These are phyloP conservation scores for Aspergillus novofumigatus DNA, from an alignment of 2,329 filamentous ascomycete genomes.

Conservation along the genomic window DNA sequence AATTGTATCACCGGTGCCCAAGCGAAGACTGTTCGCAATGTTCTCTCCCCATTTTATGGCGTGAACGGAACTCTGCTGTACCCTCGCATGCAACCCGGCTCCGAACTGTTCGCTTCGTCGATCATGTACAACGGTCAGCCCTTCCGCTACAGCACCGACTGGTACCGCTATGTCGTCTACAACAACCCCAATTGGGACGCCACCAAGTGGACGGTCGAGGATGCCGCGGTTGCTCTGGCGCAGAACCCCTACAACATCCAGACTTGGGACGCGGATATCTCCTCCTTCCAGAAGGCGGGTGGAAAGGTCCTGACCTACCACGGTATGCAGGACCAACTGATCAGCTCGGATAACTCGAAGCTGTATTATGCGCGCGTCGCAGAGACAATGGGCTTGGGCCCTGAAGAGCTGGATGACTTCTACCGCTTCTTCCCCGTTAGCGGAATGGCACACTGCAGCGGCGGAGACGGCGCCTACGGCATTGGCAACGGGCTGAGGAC, in stretches of 20 bases:
- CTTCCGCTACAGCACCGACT: slow-evolving; percentile 38
- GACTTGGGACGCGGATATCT: slow-evolving; percentile 47
- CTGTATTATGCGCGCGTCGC: slow-evolving; percentile 50
- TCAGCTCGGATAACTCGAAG: slow-evolving; percentile 48
- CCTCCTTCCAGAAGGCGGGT: slow-evolving; percentile 41
- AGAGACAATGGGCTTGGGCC: slow-evolving; percentile 32
- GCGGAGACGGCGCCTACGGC: slow-evolving; percentile 41
- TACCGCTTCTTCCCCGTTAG: slow-evolving; percentile 52
- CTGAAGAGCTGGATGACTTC: slow-evolving; percentile 35
- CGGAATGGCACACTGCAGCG: slow-evolving; percentile 50
- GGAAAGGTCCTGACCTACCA: slow-evolving; percentile 43
- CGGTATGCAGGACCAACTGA: slow-evolving; percentile 46
- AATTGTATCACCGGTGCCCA: slow-evolving; percentile 30
- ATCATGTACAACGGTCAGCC: slow-evolving; percentile 35
- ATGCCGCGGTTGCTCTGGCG: slow-evolving; percentile 33
- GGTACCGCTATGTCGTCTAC: slow-evolving; percentile 44
- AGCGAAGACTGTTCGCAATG: slow-evolving; percentile 24
- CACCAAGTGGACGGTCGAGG: slow-evolving; percentile 35
- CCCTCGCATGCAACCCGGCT: slow-evolving; percentile 35
- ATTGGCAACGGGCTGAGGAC: slow-evolving; percentile 32
- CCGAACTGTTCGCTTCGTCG: slow-evolving; percentile 22
- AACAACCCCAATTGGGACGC: slow-evolving; percentile 38
- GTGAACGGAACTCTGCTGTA: slow-evolving; percentile 28
- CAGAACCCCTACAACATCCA: slow-evolving; percentile 48
- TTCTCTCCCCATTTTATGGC: slow-evolving; percentile 32